Evolutionary conservation across 495 filamentous ascomycete species (phyloP).

Genomic region (Hypomontagnella monticulosa): DNA sequence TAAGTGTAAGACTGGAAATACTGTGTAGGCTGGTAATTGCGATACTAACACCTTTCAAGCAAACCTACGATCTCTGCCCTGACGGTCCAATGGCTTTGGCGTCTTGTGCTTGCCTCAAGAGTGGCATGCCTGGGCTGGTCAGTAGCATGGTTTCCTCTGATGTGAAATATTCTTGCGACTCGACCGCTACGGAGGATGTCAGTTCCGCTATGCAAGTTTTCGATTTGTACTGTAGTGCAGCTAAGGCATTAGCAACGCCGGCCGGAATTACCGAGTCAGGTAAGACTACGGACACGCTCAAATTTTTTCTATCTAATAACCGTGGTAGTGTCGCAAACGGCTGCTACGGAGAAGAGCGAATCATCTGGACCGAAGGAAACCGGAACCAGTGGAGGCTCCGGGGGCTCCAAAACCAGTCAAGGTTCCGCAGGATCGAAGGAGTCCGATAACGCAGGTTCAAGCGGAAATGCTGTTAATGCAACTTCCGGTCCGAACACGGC

Average conservation of each 20-base stretch:
- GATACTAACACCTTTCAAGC: constrained; percentile 37
- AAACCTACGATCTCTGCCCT: constrained; percentile 54
- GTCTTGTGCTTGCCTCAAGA: constrained; percentile 60
- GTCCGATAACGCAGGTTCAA: constrained; percentile 10
- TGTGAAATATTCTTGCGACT: constrained; percentile 54
- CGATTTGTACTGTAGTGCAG: constrained; percentile 59
- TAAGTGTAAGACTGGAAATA: constrained; percentile 43
- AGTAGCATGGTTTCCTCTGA: constrained; percentile 49
- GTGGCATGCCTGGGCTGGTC: constrained; percentile 50
- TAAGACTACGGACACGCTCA: constrained; percentile 19
- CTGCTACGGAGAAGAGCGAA: constrained; percentile 33
- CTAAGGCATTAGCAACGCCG: constrained; percentile 48
- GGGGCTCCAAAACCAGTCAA: constrained; percentile 5
- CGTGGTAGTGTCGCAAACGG: constrained; percentile 26
- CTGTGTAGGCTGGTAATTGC: not conserved
- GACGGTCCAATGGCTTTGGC: constrained; percentile 55
- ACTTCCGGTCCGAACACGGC: constrained; percentile 41
- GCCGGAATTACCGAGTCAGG: constrained; percentile 52
- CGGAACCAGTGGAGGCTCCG: constrained; percentile 11
- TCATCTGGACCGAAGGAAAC: constrained; percentile 32
- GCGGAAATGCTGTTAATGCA: not conserved
- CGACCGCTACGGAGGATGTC: constrained; percentile 58
- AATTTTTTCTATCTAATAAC: constrained; percentile 9
- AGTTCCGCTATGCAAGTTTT: constrained; percentile 56
- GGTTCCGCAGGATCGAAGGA: constrained; percentile 12